Evolutionary conservation across 2,329 filamentous ascomycete genomes (phyloP), one percentile per base, ranked within the genome.

Genomic region (Blumeriella jaapii): DNA sequence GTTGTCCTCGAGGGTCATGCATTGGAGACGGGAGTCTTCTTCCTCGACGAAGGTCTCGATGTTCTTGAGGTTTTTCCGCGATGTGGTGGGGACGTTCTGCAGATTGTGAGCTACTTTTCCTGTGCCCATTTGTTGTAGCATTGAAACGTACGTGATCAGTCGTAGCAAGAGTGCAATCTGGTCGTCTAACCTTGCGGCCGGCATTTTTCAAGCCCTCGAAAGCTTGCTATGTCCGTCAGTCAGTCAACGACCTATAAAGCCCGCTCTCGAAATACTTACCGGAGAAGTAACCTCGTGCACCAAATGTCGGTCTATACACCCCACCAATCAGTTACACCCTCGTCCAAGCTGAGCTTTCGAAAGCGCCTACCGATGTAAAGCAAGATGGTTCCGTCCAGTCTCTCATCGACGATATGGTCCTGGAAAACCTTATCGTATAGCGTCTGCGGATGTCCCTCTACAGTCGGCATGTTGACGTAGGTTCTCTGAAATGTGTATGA

Each of bases 261-360:
- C n/a, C n/a, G 17, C 12, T 4, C 12, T 14, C 31, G 31, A 22
- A 30, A 16, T 42, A 61, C 78, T 57, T 71, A 86, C 82, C 45
- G 91, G 91, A 53, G 89, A 95, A 52, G 91, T 98, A 59, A 98
- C 91, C 69, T 98, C 91, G 60, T 98, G 91, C 44, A 96, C 87
- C 44, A 98, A 71, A 69, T 98, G 91, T 60, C 91, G 75, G 64
- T 93, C 85, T 87, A 53, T 38, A 39, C 6, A 23, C 25, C 26
- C 39, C 6, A 23, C 25, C 26, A 15, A 39, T 54, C 26, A 54
- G 45, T 23, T 17, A 3, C 12, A 13, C 11, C 18, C n/a, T 7
- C 22, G 20, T 15, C 12, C 11, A 8, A 9, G 11, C 10, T 17
- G 15, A 3, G 25, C 25, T 14, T 23, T 36, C 6, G n/a, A 27